Evolutionary conservation across 2,329 filamentous ascomycete genomes (phyloP), one percentile per base, ranked within the genome.

Genomic region (Neonectria punicea): DNA sequence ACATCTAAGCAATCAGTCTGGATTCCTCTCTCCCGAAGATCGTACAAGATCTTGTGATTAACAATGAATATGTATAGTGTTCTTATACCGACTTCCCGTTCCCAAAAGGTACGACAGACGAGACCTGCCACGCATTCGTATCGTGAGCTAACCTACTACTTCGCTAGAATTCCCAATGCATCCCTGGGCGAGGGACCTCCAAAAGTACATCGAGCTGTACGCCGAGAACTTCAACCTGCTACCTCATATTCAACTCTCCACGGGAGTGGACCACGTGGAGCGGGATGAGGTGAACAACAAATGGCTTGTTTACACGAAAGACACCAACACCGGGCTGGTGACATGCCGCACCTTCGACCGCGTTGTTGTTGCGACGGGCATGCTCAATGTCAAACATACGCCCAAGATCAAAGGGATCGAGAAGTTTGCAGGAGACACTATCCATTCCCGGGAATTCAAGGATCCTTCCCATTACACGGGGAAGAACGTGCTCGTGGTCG

Each of bases 401-500:
- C 81, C 81, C 7, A 44, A 72, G 1, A 71, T 83, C n/a, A 75
- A 77, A 32, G 80, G 77, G 0, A 70, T 78, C 13, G 79, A 82
- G 5, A 76, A 74, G 30, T 84, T 83, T 60, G 58, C 76, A 39
- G 82, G 81, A 3, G 71, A 75, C 2, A 63, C 79, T 11, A 74
- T 84, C 2, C 83, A 86, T 66, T 78, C 79, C 0, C 75, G 79
- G 20, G 68, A 75, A 18, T 81, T 79, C 58, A 78, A 79, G 18
- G 71, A 72, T 67, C 65, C 70, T 1, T 60, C 66, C 7, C 69
- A 68, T 30, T 83, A 82, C 66, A 71, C 75, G 14, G 79, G 75
- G 10, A 81, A 84, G 70, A 82, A 76, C n/a, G 79, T 85, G 2
- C 67, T 85, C 5, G 76, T 85, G 0, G 75, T 85, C 5, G 83